These are phyloP conservation scores for Zygoascus tannicola DNA, from an alignment of 805 yeast genomes.

Conservation along the genomic window DNA sequence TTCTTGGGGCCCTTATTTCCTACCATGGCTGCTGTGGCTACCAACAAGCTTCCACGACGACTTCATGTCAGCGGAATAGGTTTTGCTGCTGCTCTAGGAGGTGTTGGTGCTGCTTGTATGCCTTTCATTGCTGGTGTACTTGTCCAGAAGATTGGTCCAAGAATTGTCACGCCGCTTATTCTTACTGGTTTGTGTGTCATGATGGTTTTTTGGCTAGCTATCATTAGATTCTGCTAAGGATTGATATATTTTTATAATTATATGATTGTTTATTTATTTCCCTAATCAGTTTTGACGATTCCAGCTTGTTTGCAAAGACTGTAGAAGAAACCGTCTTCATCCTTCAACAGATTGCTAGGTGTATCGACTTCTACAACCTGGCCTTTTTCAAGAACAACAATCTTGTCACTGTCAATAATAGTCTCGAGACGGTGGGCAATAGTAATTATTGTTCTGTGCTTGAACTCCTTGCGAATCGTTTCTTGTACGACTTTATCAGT, in stretches of 20 bases:
- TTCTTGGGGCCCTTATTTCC: constrained; percentile 68
- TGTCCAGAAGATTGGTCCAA: constrained; percentile 25
- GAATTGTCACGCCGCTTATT: constrained; percentile 21
- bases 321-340: constrained; percentile 63
- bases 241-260: background rate
- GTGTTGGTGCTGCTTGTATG: constrained; percentile 70
- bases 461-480: constrained; percentile 59
- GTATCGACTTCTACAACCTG: constrained; percentile 61
- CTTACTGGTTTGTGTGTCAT: constrained; percentile 17
- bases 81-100: constrained; percentile 68
- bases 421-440: constrained; percentile 82
- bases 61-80: constrained; percentile 63
- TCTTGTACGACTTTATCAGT: constrained; percentile 69
- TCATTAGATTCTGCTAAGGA: constrained; percentile 12
- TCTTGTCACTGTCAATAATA: constrained; percentile 66
- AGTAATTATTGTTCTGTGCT: constrained; percentile 63
- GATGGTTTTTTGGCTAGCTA: constrained; percentile 18
- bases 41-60: constrained; percentile 51
- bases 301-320: constrained; percentile 80
- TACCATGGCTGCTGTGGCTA: constrained; percentile 55
- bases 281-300: constrained; percentile 21
- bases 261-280: no score
- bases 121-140: constrained; percentile 56
- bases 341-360: constrained; percentile 54
- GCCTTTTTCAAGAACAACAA: constrained; percentile 64